Percentiles rank a stretch among this genome's conserved stretches.
phyloP scores from a whole-genome alignment of 1,284 basidiomycete genomes.

The Moniliophthora roreri region DNA sequence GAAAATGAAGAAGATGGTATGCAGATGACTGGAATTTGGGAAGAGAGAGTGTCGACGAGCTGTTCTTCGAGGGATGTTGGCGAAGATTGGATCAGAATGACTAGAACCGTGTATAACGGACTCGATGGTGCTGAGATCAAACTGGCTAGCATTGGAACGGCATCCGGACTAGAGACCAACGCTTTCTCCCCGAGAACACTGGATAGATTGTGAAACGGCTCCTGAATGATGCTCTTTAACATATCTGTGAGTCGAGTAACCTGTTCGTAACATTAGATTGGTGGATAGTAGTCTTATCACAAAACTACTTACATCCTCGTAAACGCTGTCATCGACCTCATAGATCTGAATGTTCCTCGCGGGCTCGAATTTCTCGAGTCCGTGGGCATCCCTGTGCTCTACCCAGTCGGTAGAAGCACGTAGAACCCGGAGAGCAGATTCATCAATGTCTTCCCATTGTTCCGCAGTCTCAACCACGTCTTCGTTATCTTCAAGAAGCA shows the following conservation, averaged over 20 bases:
- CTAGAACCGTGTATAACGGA: conserved; percentile 56
- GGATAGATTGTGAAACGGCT: conserved; percentile 53
- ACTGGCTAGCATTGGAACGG: conserved; percentile 36
- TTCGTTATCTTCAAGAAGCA: conserved; percentile 60
- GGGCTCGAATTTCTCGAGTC: conserved; percentile 63
- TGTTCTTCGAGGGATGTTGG: not conserved
- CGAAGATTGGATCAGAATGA: conserved; percentile 47
- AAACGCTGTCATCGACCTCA: conserved; percentile 45
- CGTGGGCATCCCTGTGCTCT: conserved; percentile 61
- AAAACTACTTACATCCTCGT: conserved; percentile 36
- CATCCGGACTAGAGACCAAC: conserved; percentile 37
- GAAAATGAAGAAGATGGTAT: conserved; percentile 39
- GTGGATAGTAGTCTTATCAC: too few relatives aligned
- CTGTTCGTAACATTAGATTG: conserved; percentile 4
- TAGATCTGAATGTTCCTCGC: conserved; percentile 61
- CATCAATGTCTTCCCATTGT: conserved; percentile 47
- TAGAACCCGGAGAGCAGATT: conserved; percentile 37
- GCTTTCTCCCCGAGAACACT: conserved; percentile 49
- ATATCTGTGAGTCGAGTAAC: too few relatives aligned
- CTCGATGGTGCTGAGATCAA: conserved; percentile 54
- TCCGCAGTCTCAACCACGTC: conserved; percentile 50
- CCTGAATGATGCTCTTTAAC: conserved; percentile 36
- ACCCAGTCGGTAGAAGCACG: conserved; percentile 69
- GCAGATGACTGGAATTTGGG: conserved; percentile 54
- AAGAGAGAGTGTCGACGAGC: conserved; percentile 44